These are phyloP conservation scores for Porodaedalea pini DNA, from an alignment of 1,284 basidiomycete genomes.

Conservation along the genomic window DNA sequence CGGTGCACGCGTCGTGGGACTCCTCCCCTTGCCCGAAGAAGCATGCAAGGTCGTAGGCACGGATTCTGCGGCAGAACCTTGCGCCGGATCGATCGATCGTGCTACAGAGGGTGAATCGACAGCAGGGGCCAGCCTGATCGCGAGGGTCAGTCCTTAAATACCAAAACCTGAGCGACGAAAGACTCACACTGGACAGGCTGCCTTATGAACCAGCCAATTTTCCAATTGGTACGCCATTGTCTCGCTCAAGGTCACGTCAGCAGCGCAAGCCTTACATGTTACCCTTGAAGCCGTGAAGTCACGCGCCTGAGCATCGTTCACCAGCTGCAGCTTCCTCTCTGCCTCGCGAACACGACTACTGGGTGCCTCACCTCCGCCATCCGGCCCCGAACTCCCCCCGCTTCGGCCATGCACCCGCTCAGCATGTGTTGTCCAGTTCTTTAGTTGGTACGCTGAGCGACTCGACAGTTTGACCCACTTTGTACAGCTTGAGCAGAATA, in stretches of 20 bases:
- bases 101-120: not conserved
- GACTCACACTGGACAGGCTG: slow-evolving; percentile 3
- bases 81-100: not conserved
- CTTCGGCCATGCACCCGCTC: slow-evolving; percentile 14
- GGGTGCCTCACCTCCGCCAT: not conserved
- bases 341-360: slow-evolving; percentile 19
- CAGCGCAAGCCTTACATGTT: slow-evolving; percentile 12
- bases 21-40: not conserved
- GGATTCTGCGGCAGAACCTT: not conserved
- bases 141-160: not conserved
- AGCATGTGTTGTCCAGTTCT: slow-evolving; percentile 14
- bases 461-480: slow-evolving; percentile 18
- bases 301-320: slow-evolving; percentile 19
- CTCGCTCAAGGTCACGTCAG: slow-evolving; percentile 6
- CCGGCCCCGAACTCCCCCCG: not conserved
- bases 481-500: slow-evolving; percentile 14
- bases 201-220: slow-evolving; percentile 16
- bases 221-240: slow-evolving; percentile 14
- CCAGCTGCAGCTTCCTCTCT: slow-evolving; percentile 19
- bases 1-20: not conserved
- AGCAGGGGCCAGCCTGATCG: not conserved
- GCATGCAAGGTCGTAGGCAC: not conserved
- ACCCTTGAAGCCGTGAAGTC: slow-evolving; percentile 14
- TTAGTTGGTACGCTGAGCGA: slow-evolving; percentile 8
- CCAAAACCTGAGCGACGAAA: not conserved